These are phyloP conservation scores for Uromyces viciae-fabae DNA, from an alignment of 1,284 basidiomycete genomes.

Conservation along the genomic window DNA sequence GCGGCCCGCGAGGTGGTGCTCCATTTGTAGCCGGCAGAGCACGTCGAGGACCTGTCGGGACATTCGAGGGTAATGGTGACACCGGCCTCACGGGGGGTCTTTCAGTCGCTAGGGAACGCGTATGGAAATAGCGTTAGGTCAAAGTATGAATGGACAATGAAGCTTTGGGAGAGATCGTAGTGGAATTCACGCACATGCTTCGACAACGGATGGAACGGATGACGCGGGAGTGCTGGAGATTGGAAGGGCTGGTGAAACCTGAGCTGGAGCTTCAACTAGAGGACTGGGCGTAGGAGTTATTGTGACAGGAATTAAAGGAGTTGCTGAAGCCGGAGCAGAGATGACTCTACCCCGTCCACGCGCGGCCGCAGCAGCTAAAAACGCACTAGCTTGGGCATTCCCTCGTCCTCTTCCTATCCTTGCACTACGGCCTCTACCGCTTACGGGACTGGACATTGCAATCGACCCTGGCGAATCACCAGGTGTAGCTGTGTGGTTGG, in stretches of 20 bases:
- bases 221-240: background rate
- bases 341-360: conserved; percentile 41
- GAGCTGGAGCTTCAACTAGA: conserved; percentile 8
- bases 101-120: conserved; percentile 14
- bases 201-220: background rate
- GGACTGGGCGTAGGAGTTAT: background rate
- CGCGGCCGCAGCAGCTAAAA: conserved; percentile 43
- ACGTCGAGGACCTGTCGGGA: conserved; percentile 38
- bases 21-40: background rate
- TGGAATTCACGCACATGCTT: background rate
- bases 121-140: background rate
- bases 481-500: conserved; percentile 1
- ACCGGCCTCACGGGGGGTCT: conserved; percentile 19
- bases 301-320: background rate
- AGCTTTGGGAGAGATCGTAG: background rate
- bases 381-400: conserved; percentile 37
- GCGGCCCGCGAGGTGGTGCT: conserved; percentile 18
- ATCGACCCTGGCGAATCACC: conserved; percentile 11
- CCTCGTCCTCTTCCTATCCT: conserved; percentile 29
- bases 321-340: background rate
- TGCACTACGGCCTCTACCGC: conserved; percentile 33
- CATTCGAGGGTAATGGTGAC: conserved; percentile 36
- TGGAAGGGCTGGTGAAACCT: background rate
- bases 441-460: conserved; percentile 18
- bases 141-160: background rate